Conservation (phyloP, 768 basidiomycete genomes). For the Mycena kentingensis region DNA sequence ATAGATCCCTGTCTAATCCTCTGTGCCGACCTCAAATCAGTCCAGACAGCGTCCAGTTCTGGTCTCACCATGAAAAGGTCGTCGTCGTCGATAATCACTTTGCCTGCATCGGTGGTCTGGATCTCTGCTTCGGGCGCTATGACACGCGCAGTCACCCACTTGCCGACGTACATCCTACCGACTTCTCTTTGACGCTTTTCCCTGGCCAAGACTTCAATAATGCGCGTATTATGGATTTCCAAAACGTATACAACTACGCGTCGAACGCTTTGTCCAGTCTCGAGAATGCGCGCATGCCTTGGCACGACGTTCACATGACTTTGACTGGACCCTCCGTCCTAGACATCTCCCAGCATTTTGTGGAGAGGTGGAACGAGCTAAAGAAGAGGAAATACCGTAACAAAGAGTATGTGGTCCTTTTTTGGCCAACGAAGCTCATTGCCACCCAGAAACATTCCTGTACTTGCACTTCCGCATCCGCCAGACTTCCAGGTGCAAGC, state of each 20-base stretch:
- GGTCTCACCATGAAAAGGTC: conserved; percentile 94
- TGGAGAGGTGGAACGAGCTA: conserved; percentile 89
- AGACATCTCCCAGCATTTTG: conserved; percentile 91
- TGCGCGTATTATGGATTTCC: conserved; percentile 82
- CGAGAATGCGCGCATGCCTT: conserved; percentile 83
- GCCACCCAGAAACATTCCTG: conserved; percentile 33
- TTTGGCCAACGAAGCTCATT: neutral
- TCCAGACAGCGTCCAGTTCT: conserved; percentile 76
- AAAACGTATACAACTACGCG: conserved; percentile 76
- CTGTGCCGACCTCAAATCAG: neutral
- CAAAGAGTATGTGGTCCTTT: neutral
- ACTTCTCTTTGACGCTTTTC: conserved; percentile 81
- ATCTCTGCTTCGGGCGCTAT: conserved; percentile 97
- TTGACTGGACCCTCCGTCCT: conserved; percentile 79
- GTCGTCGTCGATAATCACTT: conserved; percentile 85
- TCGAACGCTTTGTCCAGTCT: conserved; percentile 68
- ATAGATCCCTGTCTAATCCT: neutral
- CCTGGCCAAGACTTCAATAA: conserved; percentile 96
- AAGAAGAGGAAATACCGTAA: conserved; percentile 65
- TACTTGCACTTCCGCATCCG: conserved; percentile 77
- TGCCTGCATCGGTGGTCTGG: conserved; percentile 90
- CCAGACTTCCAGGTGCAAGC: conserved; percentile 61
- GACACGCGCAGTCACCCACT: conserved; percentile 89
- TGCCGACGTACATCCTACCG: conserved; percentile 89
- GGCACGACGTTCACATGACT: conserved; percentile 96